Percentiles rank a stretch among this genome's conserved stretches.
Evolutionary conservation across 2,329 filamentous ascomycete genomes (phyloP).

Genomic region (Colletotrichum sp.): DNA sequence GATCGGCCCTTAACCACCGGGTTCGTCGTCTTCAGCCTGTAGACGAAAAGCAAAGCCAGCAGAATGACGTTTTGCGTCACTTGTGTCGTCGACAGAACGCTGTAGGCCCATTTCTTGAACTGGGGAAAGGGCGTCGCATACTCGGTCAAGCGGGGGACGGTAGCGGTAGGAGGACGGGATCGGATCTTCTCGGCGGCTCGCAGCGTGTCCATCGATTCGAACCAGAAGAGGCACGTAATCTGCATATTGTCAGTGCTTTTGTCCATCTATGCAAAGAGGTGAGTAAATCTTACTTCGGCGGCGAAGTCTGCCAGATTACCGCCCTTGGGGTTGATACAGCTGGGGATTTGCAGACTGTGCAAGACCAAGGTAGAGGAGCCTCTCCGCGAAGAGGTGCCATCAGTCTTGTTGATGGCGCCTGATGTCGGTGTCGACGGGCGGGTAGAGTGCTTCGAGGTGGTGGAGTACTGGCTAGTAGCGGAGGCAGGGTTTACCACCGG

Average conservation of each 20-base stretch:
- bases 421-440: slow-evolving; percentile 43
- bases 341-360: slow-evolving; percentile 74
- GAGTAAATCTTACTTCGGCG: slow-evolving; percentile 64
- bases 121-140: slow-evolving; percentile 79
- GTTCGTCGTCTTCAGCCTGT: slow-evolving; percentile 89
- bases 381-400: slow-evolving; percentile 37
- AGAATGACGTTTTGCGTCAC: slow-evolving; percentile 96
- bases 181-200: slow-evolving; percentile 72
- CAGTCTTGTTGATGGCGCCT: slow-evolving; percentile 31
- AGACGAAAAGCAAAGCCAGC: slow-evolving; percentile 89
- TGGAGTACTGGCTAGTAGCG: slow-evolving; percentile 21
- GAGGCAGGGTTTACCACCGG: slow-evolving; percentile 17
- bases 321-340: slow-evolving; percentile 75
- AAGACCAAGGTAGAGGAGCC: slow-evolving; percentile 54
- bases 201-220: slow-evolving; percentile 84
- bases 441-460: slow-evolving; percentile 37
- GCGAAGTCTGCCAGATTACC: slow-evolving; percentile 84
- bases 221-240: slow-evolving; percentile 98
- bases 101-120: slow-evolving; percentile 93
- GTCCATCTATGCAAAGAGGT: neutral
- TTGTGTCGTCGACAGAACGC: slow-evolving; percentile 90
- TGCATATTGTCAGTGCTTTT: slow-evolving; percentile 38
- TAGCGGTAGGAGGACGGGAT: slow-evolving; percentile 41
- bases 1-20: slow-evolving; percentile 87
- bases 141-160: slow-evolving; percentile 62